These are phyloP conservation scores for Pinus albicaulis DNA, from an alignment of 75 land plant genomes.

Conservation along the genomic window DNA sequence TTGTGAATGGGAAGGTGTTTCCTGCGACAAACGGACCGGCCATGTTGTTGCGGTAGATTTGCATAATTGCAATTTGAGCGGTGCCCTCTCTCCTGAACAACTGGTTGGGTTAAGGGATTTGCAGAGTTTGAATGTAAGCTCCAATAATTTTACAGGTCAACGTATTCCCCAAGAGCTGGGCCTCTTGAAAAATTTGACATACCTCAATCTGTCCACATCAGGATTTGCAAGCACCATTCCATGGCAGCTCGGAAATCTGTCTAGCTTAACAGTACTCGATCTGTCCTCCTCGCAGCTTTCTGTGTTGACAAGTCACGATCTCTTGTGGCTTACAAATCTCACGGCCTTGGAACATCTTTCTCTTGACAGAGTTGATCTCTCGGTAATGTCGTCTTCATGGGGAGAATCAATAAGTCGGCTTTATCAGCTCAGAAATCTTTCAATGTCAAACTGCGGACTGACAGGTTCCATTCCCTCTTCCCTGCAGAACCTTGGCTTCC, in stretches of 20 bases:
- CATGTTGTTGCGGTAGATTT: slow-evolving; percentile 11
- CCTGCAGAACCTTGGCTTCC: background rate
- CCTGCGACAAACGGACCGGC: slow-evolving; percentile 14
- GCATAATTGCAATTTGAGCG: background rate
- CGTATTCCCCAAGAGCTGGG: slow-evolving; percentile 20
- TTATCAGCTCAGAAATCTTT: background rate
- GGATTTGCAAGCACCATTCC: slow-evolving; percentile 34
- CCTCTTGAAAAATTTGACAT: slow-evolving; percentile 8
- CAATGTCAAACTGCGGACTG: background rate
- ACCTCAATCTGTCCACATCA: slow-evolving; percentile 21
- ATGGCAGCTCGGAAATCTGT: slow-evolving; percentile 25
- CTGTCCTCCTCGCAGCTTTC: background rate
- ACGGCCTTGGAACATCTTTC: background rate
- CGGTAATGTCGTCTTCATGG: background rate
- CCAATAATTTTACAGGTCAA: no score
- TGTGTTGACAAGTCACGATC: background rate
- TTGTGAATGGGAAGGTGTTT: slow-evolving; percentile 25
- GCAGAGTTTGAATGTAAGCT: slow-evolving; percentile 11
- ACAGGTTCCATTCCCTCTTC: background rate
- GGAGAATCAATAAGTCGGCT: background rate
- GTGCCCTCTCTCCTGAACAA: background rate
- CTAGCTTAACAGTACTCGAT: background rate
- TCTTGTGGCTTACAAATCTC: background rate
- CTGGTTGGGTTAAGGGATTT: slow-evolving; percentile 6
- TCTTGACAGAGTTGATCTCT: background rate